Evolutionary conservation across 1,139 yeast species (phyloP).

Genomic region (Arxiozyma bovina): DNA sequence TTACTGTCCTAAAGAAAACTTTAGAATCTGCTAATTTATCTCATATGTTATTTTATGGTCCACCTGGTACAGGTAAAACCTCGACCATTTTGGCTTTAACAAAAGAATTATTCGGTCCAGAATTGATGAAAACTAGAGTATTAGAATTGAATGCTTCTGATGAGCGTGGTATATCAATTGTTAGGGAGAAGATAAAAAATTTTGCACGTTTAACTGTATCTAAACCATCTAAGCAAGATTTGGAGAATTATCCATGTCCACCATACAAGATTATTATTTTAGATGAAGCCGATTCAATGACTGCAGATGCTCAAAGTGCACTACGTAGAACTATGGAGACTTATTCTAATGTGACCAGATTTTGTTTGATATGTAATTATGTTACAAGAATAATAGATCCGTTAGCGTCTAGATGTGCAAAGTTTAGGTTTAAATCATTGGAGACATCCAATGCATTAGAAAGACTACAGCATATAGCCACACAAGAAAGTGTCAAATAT

Average conservation of each 20-base stretch:
- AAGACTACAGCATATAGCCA: slow-evolving; percentile 52
- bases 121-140: slow-evolving; percentile 63
- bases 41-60: slow-evolving; percentile 93
- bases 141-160: slow-evolving; percentile 92
- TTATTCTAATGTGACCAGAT: slow-evolving; percentile 82
- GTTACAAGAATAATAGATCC: slow-evolving; percentile 96
- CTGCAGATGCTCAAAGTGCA: slow-evolving; percentile 96
- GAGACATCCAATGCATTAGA: slow-evolving; percentile 61
- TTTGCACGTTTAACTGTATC: slow-evolving; percentile 86
- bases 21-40: slow-evolving; percentile 77
- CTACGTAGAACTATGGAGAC: slow-evolving; percentile 94
- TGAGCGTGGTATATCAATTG: slow-evolving; percentile 90
- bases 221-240: slow-evolving; percentile 61
- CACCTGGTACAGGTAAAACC: slow-evolving; percentile 96
- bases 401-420: slow-evolving; percentile 89
- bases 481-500: slow-evolving; percentile 40
- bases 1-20: slow-evolving; percentile 72
- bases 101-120: slow-evolving; percentile 71
- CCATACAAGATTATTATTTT: slow-evolving; percentile 77
- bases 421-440: slow-evolving; percentile 78
- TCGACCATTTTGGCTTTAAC: slow-evolving; percentile 87
- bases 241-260: slow-evolving; percentile 79
- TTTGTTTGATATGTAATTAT: slow-evolving; percentile 89
- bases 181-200: slow-evolving; percentile 82
- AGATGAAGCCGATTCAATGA: slow-evolving; percentile 98